A percentile compares a stretch with the other conserved stretches of the same genome.
phyloP scores from a whole-genome alignment of 2,329 filamentous ascomycete species.

The Nigrograna mackinnonii region DNA sequence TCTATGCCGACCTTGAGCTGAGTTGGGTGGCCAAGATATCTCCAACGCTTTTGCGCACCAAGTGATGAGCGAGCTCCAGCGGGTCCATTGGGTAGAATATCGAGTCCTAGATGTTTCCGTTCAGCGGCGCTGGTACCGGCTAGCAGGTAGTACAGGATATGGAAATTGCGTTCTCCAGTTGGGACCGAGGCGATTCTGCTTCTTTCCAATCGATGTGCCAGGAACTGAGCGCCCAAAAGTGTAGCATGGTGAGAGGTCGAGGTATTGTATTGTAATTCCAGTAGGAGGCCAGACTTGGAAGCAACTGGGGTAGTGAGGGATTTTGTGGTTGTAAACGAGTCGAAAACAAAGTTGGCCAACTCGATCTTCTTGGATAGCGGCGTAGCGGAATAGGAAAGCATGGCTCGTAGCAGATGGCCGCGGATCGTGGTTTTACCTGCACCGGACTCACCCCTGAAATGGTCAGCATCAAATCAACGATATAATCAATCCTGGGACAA shows the following conservation, averaged over 20 bases:
- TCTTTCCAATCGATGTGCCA: conserved; percentile 90
- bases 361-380: conserved; percentile 92
- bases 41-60: conserved; percentile 80
- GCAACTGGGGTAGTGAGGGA: conserved; percentile 93
- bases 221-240: conserved; percentile 88
- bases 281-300: conserved; percentile 93
- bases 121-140: conserved; percentile 90
- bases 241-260: conserved; percentile 81
- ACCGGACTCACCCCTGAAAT: conserved; percentile 83
- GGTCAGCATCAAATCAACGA: background rate
- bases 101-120: conserved; percentile 79
- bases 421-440: conserved; percentile 95
- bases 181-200: conserved; percentile 91
- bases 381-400: conserved; percentile 88
- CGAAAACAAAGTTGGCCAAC: conserved; percentile 92
- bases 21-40: conserved; percentile 93
- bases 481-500: background rate
- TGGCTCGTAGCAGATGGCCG: conserved; percentile 81
- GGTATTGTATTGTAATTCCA: conserved; percentile 96
- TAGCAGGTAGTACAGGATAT: conserved; percentile 92
- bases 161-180: conserved; percentile 95
- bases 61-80: conserved; percentile 59
- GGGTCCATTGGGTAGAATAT: conserved; percentile 58
- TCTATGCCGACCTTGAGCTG: conserved; percentile 98
- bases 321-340: conserved; percentile 95